phyloP scores from a whole-genome alignment of 1,284 basidiomycete genomes.

The Schizopora paradoxa region DNA sequence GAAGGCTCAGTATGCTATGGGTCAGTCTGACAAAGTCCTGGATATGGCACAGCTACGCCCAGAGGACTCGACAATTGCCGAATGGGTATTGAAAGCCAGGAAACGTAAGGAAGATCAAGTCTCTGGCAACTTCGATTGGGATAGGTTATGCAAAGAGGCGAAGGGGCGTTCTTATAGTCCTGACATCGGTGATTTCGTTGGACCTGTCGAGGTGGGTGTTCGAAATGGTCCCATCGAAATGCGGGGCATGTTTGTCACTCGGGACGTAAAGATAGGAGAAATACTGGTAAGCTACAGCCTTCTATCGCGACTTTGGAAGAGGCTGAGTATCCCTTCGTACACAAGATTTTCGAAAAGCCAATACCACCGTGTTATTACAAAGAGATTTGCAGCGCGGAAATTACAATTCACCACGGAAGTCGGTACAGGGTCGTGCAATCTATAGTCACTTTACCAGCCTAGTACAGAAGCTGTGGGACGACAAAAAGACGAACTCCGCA shows the following conservation, averaged over 20 bases:
- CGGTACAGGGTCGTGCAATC: slow-evolving; percentile 3
- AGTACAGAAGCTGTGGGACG: slow-evolving; percentile 7
- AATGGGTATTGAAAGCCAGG: slow-evolving; percentile 1
- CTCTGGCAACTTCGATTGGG: slow-evolving; percentile 11
- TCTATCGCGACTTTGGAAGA: no score
- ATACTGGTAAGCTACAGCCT: slow-evolving; percentile 4
- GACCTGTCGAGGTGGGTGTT: slow-evolving; percentile 9
- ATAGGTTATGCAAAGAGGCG: neutral
- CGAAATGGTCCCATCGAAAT: neutral
- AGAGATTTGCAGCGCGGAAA: no score
- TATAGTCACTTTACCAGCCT: slow-evolving; percentile 1
- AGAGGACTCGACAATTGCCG: neutral
- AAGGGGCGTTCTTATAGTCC: neutral
- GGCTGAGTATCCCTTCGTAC: no score
- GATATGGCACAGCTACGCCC: neutral
- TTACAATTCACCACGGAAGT: neutral
- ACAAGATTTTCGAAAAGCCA: slow-evolving; percentile 8
- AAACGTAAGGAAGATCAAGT: neutral
- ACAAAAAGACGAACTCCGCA: neutral
- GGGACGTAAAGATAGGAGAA: slow-evolving; percentile 11
- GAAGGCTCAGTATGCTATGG: slow-evolving; percentile 5
- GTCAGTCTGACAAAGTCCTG: neutral
- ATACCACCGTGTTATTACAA: slow-evolving; percentile 1
- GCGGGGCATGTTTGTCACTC: slow-evolving; percentile 11
- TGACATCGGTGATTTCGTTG: slow-evolving; percentile 10